Evolutionary conservation across 1,284 basidiomycete genomes (phyloP).

Genomic region (Sanghuangporus baumii): DNA sequence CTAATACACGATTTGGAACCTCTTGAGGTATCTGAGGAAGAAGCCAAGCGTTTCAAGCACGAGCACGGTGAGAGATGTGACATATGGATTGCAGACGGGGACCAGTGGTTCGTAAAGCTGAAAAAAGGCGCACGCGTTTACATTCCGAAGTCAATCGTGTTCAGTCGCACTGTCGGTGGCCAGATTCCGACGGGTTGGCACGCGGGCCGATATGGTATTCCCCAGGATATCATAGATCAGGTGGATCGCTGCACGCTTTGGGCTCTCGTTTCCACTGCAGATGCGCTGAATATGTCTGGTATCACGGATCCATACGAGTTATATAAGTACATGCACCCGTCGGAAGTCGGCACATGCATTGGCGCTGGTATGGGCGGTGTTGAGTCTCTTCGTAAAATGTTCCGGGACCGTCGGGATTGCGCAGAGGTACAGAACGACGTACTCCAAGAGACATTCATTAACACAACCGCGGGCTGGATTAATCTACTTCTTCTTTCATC

Average conservation of each 20-base stretch:
- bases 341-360: constrained; percentile 87
- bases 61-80: constrained; percentile 98
- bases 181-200: constrained; percentile 98
- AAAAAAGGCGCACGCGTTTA: constrained; percentile 96
- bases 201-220: constrained; percentile 94
- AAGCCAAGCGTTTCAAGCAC: constrained; percentile 93
- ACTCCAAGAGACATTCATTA: constrained; percentile 98
- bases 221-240: constrained; percentile 94
- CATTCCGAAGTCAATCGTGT: constrained; percentile 93
- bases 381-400: constrained; percentile 88
- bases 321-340: constrained; percentile 95
- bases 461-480: constrained; percentile 97
- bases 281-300: constrained; percentile 95
- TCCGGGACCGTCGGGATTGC: constrained; percentile 96
- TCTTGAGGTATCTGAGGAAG: constrained; percentile 86
- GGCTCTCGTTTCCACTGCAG: constrained; percentile 93
- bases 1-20: constrained; percentile 96
- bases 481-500: constrained; percentile 93
- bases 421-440: constrained; percentile 98
- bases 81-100: constrained; percentile 85
- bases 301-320: constrained; percentile 97
- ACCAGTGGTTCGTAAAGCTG: constrained; percentile 96
- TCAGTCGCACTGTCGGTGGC: constrained; percentile 92
- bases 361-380: constrained; percentile 98
- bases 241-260: constrained; percentile 93